A percentile compares a stretch with the other conserved stretches of the same genome.
phyloP scores from a whole-genome alignment of 1,139 yeast genomes.

The Diutina sp. region DNA sequence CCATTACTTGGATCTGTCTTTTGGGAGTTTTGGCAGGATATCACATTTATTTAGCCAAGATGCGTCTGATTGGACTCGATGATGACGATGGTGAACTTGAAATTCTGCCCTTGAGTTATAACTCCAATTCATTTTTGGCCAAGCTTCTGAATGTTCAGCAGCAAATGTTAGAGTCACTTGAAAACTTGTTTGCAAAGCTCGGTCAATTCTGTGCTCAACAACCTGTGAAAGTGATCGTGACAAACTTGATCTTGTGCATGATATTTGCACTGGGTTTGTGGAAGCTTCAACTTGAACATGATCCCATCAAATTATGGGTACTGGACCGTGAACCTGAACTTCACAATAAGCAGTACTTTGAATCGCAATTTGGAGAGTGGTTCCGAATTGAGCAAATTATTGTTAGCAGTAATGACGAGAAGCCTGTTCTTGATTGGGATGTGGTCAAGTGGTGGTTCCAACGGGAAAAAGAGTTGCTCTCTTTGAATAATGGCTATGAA shows the following conservation, averaged over 20 bases:
- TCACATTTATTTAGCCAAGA: conserved; percentile 19
- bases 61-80: conserved; percentile 4
- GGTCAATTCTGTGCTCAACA: conserved; percentile 46
- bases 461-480: conserved; percentile 45
- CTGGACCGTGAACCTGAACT: conserved; percentile 67
- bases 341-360: conserved; percentile 57
- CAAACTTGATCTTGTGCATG: conserved; percentile 29
- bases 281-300: conserved; percentile 49
- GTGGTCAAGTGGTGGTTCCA: conserved; percentile 81
- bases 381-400: conserved; percentile 80
- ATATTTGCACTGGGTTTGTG: conserved; percentile 41
- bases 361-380: conserved; percentile 80
- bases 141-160: background rate
- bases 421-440: conserved; percentile 50
- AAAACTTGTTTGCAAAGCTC: conserved; percentile 4
- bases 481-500: conserved; percentile 12
- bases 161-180: background rate
- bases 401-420: conserved; percentile 46
- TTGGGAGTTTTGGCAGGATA: conserved; percentile 24
- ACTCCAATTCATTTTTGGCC: background rate
- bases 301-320: conserved; percentile 85
- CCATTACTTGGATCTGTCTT: conserved; percentile 33
- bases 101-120: background rate
- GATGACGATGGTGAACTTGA: conserved; percentile 9
- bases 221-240: conserved; percentile 42